Base-by-base conservation (phyloP, 2,329 filamentous ascomycete genomes). In the Penicillium aurantiogriseum region DNA sequence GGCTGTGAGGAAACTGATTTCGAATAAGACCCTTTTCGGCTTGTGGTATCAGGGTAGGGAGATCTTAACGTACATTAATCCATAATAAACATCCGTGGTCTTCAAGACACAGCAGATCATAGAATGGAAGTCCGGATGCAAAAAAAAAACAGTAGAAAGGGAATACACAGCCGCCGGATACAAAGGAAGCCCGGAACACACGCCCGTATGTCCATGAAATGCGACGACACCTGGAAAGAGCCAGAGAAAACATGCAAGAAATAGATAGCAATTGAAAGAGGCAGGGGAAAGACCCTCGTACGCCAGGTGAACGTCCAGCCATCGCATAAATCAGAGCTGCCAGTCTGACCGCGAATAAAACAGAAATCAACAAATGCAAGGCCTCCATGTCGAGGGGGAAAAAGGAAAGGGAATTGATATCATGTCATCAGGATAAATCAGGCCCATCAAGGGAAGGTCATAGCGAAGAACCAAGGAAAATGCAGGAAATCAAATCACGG, bases 11-110 rank as follows among this genome's bases (percentile, higher is more conserved):
- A 63, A 75, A 69, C 73, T 77, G 68, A 67, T 77, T 77, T 78
- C 73, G 68, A 70, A 75, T 77, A 76, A 68, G 67, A 65, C 69
- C 74, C 72, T 68, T 67, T 75, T 71, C 69, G 67, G 65, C 68
- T 68, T 66, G 65, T 70, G 71, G 64, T 74, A 73, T 70, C 68
- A 75, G 74, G 74, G 68, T 70, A 76, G 76, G 77, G 76, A 78
- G 74, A 75, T 64, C 64, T 79, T 80, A 80, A 80, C 77, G 74
- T 80, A 80, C 77, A 80, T 78, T 72, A 69, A 74, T 69, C 69
- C 72, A 74, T 72, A 63, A 63, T 69, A 66, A 70, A 63, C 68
- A 68, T 69, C 66, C 54, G 59, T 54, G 64, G 67, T 67, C 68
- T 63, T 68, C 68, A 72, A 69, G 68, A 69, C 67, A 69, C 63